A percentile compares a stretch with the other conserved stretches of the same genome.
Conservation (phyloP, 306 rosid species). For the Neltuma alba region DNA sequence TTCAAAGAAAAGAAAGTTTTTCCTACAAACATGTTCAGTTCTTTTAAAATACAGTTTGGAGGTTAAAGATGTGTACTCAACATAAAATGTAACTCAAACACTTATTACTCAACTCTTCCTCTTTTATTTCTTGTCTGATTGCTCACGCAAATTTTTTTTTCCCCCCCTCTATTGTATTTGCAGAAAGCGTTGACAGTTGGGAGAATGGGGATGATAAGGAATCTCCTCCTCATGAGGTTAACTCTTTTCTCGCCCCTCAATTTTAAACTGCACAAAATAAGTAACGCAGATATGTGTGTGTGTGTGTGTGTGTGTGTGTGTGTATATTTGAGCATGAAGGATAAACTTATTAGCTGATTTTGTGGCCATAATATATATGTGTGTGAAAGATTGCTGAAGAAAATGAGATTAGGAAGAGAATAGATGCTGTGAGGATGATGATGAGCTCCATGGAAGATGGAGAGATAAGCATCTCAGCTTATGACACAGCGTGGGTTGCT, state of each 20-base stretch:
- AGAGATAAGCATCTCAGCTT: slow-evolving; percentile 78
- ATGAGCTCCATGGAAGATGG: slow-evolving; percentile 67
- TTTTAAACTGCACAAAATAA: neutral
- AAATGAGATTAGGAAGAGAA: slow-evolving; percentile 48
- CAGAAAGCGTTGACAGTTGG: neutral
- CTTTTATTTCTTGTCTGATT: too few species aligned
- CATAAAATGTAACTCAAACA: too few species aligned
- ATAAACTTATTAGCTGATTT: neutral
- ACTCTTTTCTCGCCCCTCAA: neutral
- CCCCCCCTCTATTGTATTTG: too few species aligned
- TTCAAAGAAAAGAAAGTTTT: too few species aligned
- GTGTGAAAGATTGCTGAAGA: slow-evolving; percentile 25
- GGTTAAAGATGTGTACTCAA: too few species aligned
- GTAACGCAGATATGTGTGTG: too few species aligned
- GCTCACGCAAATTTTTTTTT: too few species aligned
- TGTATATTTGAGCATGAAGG: neutral
- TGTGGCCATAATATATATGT: neutral
- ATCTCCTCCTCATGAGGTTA: neutral
- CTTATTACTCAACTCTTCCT: too few species aligned
- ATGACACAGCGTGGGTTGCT: slow-evolving; percentile 93
- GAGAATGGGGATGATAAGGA: neutral
- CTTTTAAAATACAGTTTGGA: too few species aligned
- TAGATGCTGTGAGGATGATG: slow-evolving; percentile 44
- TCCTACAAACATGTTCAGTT: too few species aligned
- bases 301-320: too few species aligned